A percentile compares a stretch with the other conserved stretches of the same genome.
Conservation (phyloP, 441 rosid species). For the Bocquillonia castaneifolia region DNA sequence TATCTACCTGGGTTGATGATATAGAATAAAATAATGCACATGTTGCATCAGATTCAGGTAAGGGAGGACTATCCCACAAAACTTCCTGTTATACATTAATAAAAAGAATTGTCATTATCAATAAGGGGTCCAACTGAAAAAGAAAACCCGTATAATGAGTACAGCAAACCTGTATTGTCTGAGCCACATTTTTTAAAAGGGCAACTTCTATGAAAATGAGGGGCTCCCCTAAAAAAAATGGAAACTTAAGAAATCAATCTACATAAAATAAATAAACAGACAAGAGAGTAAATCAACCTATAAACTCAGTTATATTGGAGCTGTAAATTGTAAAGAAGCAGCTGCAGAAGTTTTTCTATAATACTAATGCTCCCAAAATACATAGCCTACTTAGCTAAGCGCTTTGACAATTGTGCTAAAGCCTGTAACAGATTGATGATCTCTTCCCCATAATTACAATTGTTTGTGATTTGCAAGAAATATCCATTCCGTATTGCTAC, state of each 20-base stretch:
- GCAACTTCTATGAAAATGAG: constrained; percentile 98
- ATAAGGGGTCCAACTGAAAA: constrained; percentile 12
- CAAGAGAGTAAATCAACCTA: background rate
- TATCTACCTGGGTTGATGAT: constrained; percentile 83
- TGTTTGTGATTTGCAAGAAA: background rate
- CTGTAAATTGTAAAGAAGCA: background rate
- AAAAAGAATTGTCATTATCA: constrained; percentile 5
- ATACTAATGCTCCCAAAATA: background rate
- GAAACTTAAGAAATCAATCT: constrained; percentile 6
- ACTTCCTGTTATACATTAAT: constrained; percentile 64
- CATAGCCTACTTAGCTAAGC: background rate
- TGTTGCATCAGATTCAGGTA: constrained; percentile 64
- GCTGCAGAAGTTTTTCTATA: background rate
- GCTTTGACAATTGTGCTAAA: background rate
- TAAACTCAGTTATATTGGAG: background rate
- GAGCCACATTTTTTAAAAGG: constrained; percentile 65
- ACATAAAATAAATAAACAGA: background rate
- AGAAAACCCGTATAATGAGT: constrained; percentile 12
- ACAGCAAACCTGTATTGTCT: constrained; percentile 67
- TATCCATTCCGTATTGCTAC: background rate
- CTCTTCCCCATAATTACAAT: background rate
- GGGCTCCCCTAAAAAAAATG: constrained; percentile 66
- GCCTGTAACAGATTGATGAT: constrained; percentile 9
- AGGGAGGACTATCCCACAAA: constrained; percentile 89
- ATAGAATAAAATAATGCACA: constrained; percentile 93